Evolutionary conservation across 352 stramenopile species (phyloP).

Genomic region (Globisporangium spiculum): DNA sequence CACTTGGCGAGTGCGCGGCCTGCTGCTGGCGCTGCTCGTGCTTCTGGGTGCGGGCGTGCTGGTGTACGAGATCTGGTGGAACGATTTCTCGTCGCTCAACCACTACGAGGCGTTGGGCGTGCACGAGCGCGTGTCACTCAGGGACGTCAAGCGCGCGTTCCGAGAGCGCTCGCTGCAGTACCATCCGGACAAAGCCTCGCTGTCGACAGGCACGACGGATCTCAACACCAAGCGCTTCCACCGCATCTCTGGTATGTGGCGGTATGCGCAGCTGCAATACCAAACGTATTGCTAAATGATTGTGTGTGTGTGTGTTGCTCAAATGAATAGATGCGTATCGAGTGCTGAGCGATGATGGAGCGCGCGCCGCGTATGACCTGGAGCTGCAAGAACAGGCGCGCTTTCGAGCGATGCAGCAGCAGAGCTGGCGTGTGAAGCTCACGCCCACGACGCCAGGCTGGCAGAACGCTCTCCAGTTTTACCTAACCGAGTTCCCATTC

Average conservation of each 20-base stretch:
- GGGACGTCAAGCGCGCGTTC: constrained; percentile 60
- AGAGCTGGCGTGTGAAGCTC: constrained; percentile 9
- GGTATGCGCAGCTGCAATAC: neutral
- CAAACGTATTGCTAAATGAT: neutral
- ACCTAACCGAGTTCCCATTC: constrained; percentile 32
- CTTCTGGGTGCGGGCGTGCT: constrained; percentile 6
- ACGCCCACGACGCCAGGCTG: constrained; percentile 7
- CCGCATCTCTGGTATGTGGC: constrained; percentile 28
- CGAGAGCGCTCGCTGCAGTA: constrained; percentile 67
- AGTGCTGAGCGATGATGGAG: constrained; percentile 24
- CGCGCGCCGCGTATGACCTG: constrained; percentile 25
- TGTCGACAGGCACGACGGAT: constrained; percentile 17
- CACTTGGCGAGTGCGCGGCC: constrained; percentile 4
- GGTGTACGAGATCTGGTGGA: constrained; percentile 29
- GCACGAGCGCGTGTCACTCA: constrained; percentile 16
- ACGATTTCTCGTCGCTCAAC: constrained; percentile 36
- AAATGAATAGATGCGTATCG: constrained; percentile 25
- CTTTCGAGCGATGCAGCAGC: constrained; percentile 18
- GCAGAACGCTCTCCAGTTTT: constrained; percentile 22
- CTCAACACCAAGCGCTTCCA: constrained; percentile 33
- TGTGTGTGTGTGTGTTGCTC: neutral
- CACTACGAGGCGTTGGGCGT: constrained; percentile 44
- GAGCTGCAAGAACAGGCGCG: constrained; percentile 27
- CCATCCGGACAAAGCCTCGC: constrained; percentile 62
- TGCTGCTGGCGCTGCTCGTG: constrained; percentile 12